phyloP scores from a whole-genome alignment of 305 asterid species.

The Petunia hybrid region DNA sequence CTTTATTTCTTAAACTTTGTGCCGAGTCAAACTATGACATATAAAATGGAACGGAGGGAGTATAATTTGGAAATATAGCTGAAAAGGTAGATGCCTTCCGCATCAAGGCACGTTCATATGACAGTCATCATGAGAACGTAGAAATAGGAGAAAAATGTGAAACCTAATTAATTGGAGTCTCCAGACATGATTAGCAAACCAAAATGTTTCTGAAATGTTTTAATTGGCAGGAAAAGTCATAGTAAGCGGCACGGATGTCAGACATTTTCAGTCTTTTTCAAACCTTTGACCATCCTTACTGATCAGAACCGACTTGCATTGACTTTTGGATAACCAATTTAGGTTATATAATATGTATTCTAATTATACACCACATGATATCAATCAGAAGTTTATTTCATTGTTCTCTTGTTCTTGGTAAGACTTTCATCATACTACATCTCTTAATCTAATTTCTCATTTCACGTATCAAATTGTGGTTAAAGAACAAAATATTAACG shows the following conservation, averaged over 20 bases:
- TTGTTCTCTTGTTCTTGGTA: neutral
- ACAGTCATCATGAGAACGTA: neutral
- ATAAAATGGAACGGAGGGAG: no score
- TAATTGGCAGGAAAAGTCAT: conserved; percentile 5
- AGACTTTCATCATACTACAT: neutral
- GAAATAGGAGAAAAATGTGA: neutral
- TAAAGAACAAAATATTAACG: no score
- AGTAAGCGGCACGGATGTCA: conserved; percentile 15
- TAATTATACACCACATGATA: neutral
- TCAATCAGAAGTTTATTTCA: neutral
- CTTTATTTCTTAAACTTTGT: no score
- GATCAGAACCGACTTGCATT: conserved; percentile 5
- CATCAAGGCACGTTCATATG: neutral
- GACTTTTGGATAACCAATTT: conserved; percentile 16
- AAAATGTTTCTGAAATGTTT: neutral
- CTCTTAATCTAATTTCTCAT: neutral
- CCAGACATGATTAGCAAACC: neutral
- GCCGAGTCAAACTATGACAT: no score
- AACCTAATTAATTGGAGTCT: neutral
- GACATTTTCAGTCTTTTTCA: neutral
- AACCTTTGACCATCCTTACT: conserved; percentile 30
- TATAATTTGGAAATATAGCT: neutral
- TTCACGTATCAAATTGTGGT: neutral
- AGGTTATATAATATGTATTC: neutral
- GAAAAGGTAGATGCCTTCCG: neutral